Conservation (phyloP, 495 filamentous ascomycete genomes). For the Cladorrhinum samala region DNA sequence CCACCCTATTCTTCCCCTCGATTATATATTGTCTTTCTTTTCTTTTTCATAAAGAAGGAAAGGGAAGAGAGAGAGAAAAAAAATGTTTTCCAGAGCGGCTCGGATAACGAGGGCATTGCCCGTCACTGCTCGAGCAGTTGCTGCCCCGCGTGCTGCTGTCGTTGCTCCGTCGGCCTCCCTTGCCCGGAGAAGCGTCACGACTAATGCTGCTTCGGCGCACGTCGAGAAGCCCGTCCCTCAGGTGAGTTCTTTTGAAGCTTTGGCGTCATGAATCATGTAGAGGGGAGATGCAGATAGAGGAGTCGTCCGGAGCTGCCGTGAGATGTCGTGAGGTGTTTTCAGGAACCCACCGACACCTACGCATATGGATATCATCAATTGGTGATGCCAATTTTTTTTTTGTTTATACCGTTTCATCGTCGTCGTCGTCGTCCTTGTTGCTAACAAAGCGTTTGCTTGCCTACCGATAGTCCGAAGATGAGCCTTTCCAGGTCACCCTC, state of each 20-base stretch:
- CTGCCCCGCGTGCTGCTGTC: conserved; percentile 25
- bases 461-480: conserved; percentile 72
- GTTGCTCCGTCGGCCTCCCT: conserved; percentile 46
- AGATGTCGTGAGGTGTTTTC: conserved; percentile 1
- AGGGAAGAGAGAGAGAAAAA: too few relatives aligned
- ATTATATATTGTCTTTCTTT: conserved; percentile 1
- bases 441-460: conserved; percentile 1
- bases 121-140: conserved; percentile 26
- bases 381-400: neutral
- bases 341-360: neutral
- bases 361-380: too few relatives aligned
- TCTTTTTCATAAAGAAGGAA: too few relatives aligned
- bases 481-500: conserved; percentile 86
- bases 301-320: neutral
- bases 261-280: neutral
- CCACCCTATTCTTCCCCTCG: neutral
- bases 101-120: conserved; percentile 42
- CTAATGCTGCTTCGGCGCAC: conserved; percentile 86
- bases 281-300: neutral
- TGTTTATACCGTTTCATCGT: neutral
- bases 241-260: conserved; percentile 39
- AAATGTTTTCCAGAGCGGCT: conserved; percentile 50
- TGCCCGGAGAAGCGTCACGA: conserved; percentile 67
- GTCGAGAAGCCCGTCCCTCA: conserved; percentile 77
- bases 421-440: neutral